Conservation (phyloP, 177 flowering plant species). For the Vitis hybrid region DNA sequence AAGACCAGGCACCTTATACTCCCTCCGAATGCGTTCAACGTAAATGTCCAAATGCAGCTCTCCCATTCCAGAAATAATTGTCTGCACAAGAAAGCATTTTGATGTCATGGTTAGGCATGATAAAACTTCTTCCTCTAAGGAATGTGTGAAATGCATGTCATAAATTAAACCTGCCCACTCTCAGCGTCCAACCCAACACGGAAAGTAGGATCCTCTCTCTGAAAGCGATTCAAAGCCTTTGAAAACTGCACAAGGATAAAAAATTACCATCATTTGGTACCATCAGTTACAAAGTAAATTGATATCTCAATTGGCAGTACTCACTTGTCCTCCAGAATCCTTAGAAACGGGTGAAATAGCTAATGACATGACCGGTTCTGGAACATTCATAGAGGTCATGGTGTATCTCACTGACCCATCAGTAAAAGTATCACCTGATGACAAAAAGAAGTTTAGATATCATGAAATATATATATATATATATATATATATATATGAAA, state of each 20-base stretch:
- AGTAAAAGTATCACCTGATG: slow-evolving; percentile 93
- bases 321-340: slow-evolving; percentile 95
- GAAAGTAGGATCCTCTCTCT: slow-evolving; percentile 98
- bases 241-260: slow-evolving; percentile 64
- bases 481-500: neutral
- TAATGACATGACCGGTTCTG: slow-evolving; percentile 98
- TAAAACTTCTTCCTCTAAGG: neutral
- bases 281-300: neutral
- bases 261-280: slow-evolving; percentile 2
- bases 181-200: slow-evolving; percentile 98
- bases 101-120: neutral
- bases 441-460: slow-evolving; percentile 7
- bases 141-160: neutral
- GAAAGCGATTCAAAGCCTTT: slow-evolving; percentile 97
- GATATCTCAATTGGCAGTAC: slow-evolving; percentile 12
- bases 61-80: slow-evolving; percentile 99
- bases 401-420: slow-evolving; percentile 92
- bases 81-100: slow-evolving; percentile 41
- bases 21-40: slow-evolving; percentile 95
- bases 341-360: slow-evolving; percentile 95
- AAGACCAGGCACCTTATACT: slow-evolving; percentile 69
- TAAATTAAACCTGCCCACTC: slow-evolving; percentile 81
- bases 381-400: slow-evolving; percentile 99
- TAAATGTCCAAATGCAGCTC: slow-evolving; percentile 97
- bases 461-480: neutral